Evolutionary conservation across 495 filamentous ascomycete species (phyloP).

Genomic region (Penicillium daleae): DNA sequence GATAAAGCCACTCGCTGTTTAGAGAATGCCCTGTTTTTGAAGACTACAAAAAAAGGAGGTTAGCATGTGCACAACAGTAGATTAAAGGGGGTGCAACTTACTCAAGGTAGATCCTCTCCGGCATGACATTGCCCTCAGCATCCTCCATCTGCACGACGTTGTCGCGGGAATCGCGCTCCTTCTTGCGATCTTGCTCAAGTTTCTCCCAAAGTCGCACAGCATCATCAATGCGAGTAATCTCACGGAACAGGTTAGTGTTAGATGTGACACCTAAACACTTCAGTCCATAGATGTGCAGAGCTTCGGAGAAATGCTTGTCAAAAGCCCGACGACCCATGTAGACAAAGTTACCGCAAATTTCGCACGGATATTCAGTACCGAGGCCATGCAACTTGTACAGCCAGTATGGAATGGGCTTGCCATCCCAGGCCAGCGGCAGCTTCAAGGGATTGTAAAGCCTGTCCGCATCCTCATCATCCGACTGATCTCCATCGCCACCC

Average conservation of each 20-base stretch:
- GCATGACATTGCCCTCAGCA: constrained; percentile 96
- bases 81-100: constrained; percentile 32
- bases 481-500: constrained; percentile 60
- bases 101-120: constrained; percentile 94
- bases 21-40: constrained; percentile 60
- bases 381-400: constrained; percentile 96
- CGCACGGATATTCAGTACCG: constrained; percentile 92
- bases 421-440: constrained; percentile 93
- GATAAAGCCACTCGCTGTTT: constrained; percentile 2
- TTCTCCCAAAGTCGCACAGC: constrained; percentile 91
- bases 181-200: constrained; percentile 83
- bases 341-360: constrained; percentile 96
- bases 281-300: constrained; percentile 86
- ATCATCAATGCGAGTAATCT: constrained; percentile 90
- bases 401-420: constrained; percentile 98
- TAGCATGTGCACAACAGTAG: constrained; percentile 23
- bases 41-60: constrained; percentile 43
- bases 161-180: constrained; percentile 71
- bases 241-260: constrained; percentile 87
- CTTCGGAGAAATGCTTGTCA: constrained; percentile 97
- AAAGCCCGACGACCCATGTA: constrained; percentile 96
- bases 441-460: constrained; percentile 97
- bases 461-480: constrained; percentile 73
- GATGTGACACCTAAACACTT: constrained; percentile 88
- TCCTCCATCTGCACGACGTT: constrained; percentile 98